Evolutionary conservation across 257 asterid genomes (phyloP), one percentile per base, ranked within the genome.

Genomic region (Nicotiana undulata): DNA sequence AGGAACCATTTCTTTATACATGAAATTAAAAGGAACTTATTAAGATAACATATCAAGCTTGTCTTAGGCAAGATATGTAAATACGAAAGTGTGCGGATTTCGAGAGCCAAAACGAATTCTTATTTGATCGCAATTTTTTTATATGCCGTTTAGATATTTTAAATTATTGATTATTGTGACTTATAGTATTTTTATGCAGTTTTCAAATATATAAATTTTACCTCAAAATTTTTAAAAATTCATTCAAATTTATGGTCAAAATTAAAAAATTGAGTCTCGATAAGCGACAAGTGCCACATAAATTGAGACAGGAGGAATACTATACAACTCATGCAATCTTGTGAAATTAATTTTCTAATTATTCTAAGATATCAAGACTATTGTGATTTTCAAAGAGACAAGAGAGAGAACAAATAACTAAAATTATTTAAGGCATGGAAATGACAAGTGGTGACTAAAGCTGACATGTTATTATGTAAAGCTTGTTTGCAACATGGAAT

Each of bases 381-480:
- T 6, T 12, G 16, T 20, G 13, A 3, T 58, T 56, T 22, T 56
- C 12, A 56, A 1, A 56, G 26, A 18, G 26, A 18, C 26, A 59
- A 28, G 24, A 59, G 65, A 58, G 28, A 22, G 31, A 9, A 59
- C 65, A 59, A 20, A 61, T 9, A 61, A 26, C 3, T 24, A 24
- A 63, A n/a, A 67, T 37, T 68, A 68, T 68, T 40, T 67, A 40
- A 40, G 77, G 56, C 77, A 68, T 68, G 77, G 77, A 68, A 68
- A 68, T 68, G 58, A 40, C 58, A 40, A 70, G 58, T 22, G 77
- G 22, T 40, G 77, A 70, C 77, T 49, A 44, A 70, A 20, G 1
- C 56, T 3, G 20, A 68, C 77, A 40, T 40, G 77, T 40, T 40
- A 40, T n/a, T 68, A 40, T 12, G 77, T 3, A 37, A 68, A 68